These are phyloP conservation scores for Ploettnerulaceae sp. DNA, from an alignment of 2,329 filamentous ascomycete species.

Conservation along the genomic window DNA sequence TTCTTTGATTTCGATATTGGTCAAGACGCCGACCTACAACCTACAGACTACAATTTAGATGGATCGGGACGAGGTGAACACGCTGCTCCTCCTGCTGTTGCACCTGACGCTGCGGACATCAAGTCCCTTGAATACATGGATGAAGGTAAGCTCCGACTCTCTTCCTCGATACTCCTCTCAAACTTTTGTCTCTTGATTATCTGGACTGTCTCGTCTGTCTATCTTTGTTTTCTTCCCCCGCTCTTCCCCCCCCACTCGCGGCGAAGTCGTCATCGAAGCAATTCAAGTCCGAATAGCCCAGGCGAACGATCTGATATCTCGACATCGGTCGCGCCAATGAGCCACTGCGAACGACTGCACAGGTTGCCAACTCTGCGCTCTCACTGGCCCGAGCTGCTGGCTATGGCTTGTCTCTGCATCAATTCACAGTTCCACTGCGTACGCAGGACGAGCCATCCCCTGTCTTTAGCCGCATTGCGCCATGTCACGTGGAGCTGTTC, in stretches of 20 bases:
- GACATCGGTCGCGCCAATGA: too few relatives aligned
- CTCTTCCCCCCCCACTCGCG: too few relatives aligned
- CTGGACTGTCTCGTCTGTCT: too few relatives aligned
- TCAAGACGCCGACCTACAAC: slow-evolving; percentile 53
- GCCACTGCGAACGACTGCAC: too few relatives aligned
- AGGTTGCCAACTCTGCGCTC: too few relatives aligned
- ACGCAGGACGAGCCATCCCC: slow-evolving; percentile 6
- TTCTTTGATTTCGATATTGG: slow-evolving; percentile 75
- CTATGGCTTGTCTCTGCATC: background rate
- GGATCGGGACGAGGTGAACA: slow-evolving; percentile 13
- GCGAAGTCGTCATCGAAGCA: too few relatives aligned
- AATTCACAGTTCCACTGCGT: background rate
- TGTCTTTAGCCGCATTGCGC: slow-evolving; percentile 16
- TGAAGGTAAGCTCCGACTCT: background rate
- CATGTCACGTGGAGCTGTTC: slow-evolving; percentile 27
- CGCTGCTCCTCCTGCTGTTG: background rate
- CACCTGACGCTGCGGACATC: background rate
- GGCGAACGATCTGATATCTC: too few relatives aligned
- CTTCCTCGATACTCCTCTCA: background rate
- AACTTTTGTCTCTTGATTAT: background rate
- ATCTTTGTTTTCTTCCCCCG: too few relatives aligned
- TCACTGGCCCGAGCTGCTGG: background rate
- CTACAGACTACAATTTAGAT: slow-evolving; percentile 16
- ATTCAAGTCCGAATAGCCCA: too few relatives aligned
- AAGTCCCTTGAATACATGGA: background rate